A percentile compares a stretch with the other conserved stretches of the same genome.
Evolutionary conservation across 768 basidiomycete genomes (phyloP).

Genomic region (Serendipita sp.): DNA sequence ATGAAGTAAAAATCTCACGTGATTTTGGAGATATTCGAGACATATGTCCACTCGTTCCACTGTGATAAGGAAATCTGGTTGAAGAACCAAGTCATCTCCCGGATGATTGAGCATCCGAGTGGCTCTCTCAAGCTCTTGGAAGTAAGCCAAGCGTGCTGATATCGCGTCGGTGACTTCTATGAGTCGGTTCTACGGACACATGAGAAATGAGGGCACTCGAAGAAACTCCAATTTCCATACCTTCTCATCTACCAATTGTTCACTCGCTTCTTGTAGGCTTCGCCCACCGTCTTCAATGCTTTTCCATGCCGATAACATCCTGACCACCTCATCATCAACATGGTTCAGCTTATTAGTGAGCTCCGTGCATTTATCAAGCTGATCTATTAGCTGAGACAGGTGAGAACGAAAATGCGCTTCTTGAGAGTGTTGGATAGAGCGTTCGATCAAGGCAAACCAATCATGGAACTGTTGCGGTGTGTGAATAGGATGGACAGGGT

Average conservation of each 20-base stretch:
- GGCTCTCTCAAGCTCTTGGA: conserved; percentile 84
- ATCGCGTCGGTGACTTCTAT: conserved; percentile 74
- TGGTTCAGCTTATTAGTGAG: conserved; percentile 58
- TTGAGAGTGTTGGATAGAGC: conserved; percentile 82
- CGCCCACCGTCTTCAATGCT: conserved; percentile 88
- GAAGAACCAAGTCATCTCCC: conserved; percentile 78
- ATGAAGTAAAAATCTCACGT: conserved; percentile 39
- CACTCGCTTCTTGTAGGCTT: conserved; percentile 81
- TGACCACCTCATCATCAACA: conserved; percentile 55
- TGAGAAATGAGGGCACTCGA: background rate
- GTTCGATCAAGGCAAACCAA: conserved; percentile 83
- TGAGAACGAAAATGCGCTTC: conserved; percentile 85
- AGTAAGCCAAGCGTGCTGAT: conserved; percentile 69
- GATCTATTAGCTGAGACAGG: conserved; percentile 55
- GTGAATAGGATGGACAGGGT: conserved; percentile 63
- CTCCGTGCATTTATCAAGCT: conserved; percentile 62
- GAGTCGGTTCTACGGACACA: conserved; percentile 45
- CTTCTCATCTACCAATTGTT: conserved; percentile 76
- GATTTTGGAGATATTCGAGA: conserved; percentile 72
- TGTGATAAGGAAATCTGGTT: conserved; percentile 89
- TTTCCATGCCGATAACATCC: conserved; percentile 72
- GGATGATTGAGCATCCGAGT: conserved; percentile 91
- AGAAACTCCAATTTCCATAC: conserved; percentile 33
- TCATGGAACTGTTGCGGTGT: conserved; percentile 96
- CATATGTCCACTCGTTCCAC: conserved; percentile 91